phyloP scores from a whole-genome alignment of 768 basidiomycete species.

The Suillus decipiens region DNA sequence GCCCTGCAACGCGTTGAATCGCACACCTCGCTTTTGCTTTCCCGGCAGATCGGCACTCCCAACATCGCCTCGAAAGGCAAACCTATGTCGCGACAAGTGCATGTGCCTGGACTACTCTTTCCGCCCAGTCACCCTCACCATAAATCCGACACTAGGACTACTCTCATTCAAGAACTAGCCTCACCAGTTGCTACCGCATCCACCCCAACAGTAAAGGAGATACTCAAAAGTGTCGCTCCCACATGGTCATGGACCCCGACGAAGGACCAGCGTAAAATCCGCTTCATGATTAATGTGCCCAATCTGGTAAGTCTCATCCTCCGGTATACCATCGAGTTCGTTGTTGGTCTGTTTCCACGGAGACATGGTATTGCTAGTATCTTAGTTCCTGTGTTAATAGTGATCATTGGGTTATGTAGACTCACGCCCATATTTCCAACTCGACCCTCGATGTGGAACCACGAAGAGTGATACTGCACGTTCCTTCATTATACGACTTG shows the following conservation, averaged over 20 bases:
- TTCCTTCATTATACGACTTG: slow-evolving; percentile 50
- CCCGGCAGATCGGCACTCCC: slow-evolving; percentile 68
- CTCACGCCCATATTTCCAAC: slow-evolving; percentile 42
- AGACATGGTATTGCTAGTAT: background rate
- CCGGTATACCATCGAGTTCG: background rate
- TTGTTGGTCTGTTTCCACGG: slow-evolving; percentile 13
- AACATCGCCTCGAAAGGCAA: slow-evolving; percentile 81
- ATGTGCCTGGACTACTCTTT: slow-evolving; percentile 50
- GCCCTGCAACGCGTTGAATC: slow-evolving; percentile 68
- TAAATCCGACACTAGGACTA: slow-evolving; percentile 9
- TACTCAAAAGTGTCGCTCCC: slow-evolving; percentile 42
- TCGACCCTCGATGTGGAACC: slow-evolving; percentile 69
- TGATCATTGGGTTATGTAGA: slow-evolving; percentile 36
- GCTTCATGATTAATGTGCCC: slow-evolving; percentile 56
- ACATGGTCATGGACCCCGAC: slow-evolving; percentile 54
- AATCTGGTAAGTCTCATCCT: slow-evolving; percentile 48
- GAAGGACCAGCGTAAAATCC: slow-evolving; percentile 42
- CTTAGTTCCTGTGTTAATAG: slow-evolving; percentile 9
- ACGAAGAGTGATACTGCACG: slow-evolving; percentile 51
- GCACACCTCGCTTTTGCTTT: slow-evolving; percentile 58
- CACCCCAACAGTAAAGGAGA: slow-evolving; percentile 38
- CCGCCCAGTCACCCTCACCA: slow-evolving; percentile 25
- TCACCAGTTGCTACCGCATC: slow-evolving; percentile 43
- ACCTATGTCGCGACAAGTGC: slow-evolving; percentile 55
- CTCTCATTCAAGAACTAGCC: slow-evolving; percentile 34